Base-by-base conservation (phyloP, 73 alveolate species). In the Breviolum minutum region DNA sequence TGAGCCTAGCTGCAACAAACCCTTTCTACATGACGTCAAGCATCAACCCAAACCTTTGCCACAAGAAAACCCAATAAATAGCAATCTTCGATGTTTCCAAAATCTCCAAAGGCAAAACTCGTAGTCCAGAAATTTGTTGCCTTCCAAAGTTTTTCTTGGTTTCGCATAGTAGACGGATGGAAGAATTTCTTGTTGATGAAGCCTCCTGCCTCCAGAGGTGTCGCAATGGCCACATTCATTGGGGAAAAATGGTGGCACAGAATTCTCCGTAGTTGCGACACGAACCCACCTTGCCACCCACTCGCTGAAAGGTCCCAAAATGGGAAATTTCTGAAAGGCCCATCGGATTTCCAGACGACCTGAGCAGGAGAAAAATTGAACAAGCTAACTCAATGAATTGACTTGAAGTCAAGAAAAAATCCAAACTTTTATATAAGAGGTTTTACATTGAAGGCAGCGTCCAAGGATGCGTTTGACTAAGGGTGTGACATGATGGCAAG, bases 121-220 rank as follows among this genome's bases (percentile, higher is more conserved):
- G 54, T 40, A 40, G 54, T 40, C 54, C 54, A 40, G 54, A 0
- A 40, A 40, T 40, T 40, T 40, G 24, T 20, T 30, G 95, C 97
- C 98, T 92, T 73, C 98, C 98, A 92, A 61, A 92, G 98, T 69
- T 76, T 74, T 48, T 92, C 98, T 77, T 92, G 98, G 62, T 92
- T 92, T 40, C 98, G 98, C 64, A 92, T 16, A 5, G 98, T 27
- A 60, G 98, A 92, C n/a, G 98, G 98, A 61, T 92, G 98, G 98
- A 92, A 92, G 98, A 92, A 92, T 63, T 92, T 92, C 70, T 92
- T 92, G 98, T 92, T 92, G 98, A 92, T 92, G 98, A 92, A 92
- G 81, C 98, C 98, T 8, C 98, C 98, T 17, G 98, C 98, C 98
- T 92, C 71, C 63, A 4, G n/a, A 63, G 63, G n/a, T n/a, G n/a